phyloP scores from a whole-genome alignment of 768 basidiomycete species.

The Mycena floridula region DNA sequence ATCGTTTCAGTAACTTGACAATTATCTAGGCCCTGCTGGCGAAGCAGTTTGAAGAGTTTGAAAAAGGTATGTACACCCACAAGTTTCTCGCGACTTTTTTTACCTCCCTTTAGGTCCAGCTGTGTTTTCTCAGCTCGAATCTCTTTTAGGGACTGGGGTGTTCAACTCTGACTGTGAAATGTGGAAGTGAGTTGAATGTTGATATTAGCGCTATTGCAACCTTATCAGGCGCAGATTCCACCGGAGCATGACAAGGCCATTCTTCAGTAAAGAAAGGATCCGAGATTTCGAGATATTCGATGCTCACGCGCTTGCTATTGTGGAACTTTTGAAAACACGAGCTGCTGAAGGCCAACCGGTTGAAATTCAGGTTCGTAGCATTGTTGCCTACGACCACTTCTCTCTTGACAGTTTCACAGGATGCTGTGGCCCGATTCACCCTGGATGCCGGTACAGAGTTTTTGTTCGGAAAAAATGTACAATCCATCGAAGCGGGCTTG shows the following conservation, averaged over 20 bases:
- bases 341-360: constrained; percentile 40
- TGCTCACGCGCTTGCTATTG: constrained; percentile 39
- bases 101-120: constrained; percentile 13
- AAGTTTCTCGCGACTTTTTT: constrained; percentile 4
- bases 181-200: constrained; percentile 42
- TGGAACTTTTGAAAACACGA: constrained; percentile 35
- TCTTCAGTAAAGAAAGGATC: constrained; percentile 49
- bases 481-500: constrained; percentile 38
- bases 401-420: constrained; percentile 23
- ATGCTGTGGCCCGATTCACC: constrained; percentile 50
- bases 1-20: neutral
- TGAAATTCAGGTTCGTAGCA: constrained; percentile 42
- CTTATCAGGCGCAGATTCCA: constrained; percentile 36
- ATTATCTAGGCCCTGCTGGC: constrained; percentile 24
- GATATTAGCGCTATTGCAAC: neutral
- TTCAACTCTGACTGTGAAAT: constrained; percentile 56
- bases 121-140: constrained; percentile 12
- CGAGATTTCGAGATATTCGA: constrained; percentile 51
- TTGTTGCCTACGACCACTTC: neutral
- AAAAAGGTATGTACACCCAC: constrained; percentile 18
- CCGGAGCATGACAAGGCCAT: constrained; percentile 53
- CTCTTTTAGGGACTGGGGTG: constrained; percentile 49
- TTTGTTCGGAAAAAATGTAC: constrained; percentile 44
- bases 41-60: constrained; percentile 31
- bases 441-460: constrained; percentile 55